A percentile compares a stretch with the other conserved stretches of the same genome.
Conservation (phyloP, 73 alveolate genomes). For the Paramecium sonneborni region DNA sequence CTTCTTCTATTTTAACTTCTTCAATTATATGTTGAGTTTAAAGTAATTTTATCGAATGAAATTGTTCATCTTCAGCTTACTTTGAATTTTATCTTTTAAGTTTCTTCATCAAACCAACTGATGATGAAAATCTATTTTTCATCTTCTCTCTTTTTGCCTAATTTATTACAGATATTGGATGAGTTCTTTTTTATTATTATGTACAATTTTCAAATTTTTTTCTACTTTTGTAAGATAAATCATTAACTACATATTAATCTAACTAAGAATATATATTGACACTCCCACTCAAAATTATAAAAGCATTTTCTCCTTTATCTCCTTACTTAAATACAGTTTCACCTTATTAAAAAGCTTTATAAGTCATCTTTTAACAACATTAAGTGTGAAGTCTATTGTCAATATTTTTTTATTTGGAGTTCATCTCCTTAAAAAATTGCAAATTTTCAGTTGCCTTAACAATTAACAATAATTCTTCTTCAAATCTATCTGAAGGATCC, state of each 20-base stretch:
- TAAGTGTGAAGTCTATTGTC: conserved; percentile 21
- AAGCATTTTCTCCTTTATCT: conserved; percentile 45
- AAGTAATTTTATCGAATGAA: neutral
- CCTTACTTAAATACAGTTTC: conserved; percentile 43
- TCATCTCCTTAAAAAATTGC: conserved; percentile 20
- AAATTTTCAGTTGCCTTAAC: conserved; percentile 21
- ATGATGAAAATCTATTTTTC: neutral
- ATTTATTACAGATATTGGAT: conserved; percentile 26
- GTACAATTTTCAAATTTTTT: neutral
- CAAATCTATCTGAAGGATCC: conserved; percentile 41
- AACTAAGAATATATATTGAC: conserved; percentile 3
- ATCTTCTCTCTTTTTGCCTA: conserved; percentile 42
- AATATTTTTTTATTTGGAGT: neutral
- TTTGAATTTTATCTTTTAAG: neutral
- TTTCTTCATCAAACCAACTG: conserved; percentile 23
- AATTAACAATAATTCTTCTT: conserved; percentile 9
- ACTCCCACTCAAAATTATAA: conserved; percentile 39
- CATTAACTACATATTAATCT: neutral
- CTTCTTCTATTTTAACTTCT: conserved; percentile 30
- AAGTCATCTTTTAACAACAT: conserved; percentile 54
- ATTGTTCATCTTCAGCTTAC: neutral
- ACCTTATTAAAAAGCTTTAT: conserved; percentile 6
- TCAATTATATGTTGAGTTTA: conserved; percentile 22
- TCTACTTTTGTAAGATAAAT: neutral
- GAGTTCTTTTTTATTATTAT: neutral